Percentiles rank a stretch among this genome's conserved stretches.
phyloP scores from a whole-genome alignment of 2,329 filamentous ascomycete genomes.

The Calonectria ilicicola region DNA sequence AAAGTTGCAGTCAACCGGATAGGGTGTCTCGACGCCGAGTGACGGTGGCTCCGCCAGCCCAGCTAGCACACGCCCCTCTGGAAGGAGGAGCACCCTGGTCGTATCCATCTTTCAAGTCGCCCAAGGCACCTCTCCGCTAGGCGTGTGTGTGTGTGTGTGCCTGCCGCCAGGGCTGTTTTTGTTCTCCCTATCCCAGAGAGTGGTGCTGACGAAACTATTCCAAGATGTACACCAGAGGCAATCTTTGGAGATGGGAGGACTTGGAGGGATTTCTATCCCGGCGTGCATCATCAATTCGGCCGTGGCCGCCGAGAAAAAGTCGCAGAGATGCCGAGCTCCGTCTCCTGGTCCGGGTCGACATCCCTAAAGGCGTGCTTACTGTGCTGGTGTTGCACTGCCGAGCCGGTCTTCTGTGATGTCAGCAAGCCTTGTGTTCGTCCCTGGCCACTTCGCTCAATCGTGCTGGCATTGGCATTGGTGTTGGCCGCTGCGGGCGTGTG shows the following conservation, averaged over 20 bases:
- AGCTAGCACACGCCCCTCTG: constrained; percentile 26
- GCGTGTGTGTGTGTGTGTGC: not conserved
- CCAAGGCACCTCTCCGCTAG: not conserved
- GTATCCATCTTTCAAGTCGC: not conserved
- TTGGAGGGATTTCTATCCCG: constrained; percentile 12
- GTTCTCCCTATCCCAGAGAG: not conserved
- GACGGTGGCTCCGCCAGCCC: constrained; percentile 35
- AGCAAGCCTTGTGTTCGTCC: constrained; percentile 28
- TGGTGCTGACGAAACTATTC: not conserved
- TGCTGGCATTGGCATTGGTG: not conserved
- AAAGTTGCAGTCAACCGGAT: constrained; percentile 22
- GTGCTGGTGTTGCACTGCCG: not conserved
- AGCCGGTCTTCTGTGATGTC: constrained; percentile 37
- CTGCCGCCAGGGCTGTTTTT: constrained; percentile 1
- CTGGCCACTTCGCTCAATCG: constrained; percentile 9
- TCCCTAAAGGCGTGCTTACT: not conserved
- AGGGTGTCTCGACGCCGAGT: constrained; percentile 30
- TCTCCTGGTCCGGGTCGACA: not conserved
- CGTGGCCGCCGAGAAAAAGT: constrained; percentile 19
- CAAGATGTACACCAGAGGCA: not conserved
- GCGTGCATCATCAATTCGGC: constrained; percentile 17
- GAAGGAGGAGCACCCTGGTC: constrained; percentile 9
- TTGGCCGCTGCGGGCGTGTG: not conserved
- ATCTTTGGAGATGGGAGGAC: not conserved
- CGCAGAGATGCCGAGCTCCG: constrained; percentile 17